Evolutionary conservation across 2,329 filamentous ascomycete species (phyloP), one percentile per base, ranked within the genome.

Genomic region (Colletotrichum sp.): DNA sequence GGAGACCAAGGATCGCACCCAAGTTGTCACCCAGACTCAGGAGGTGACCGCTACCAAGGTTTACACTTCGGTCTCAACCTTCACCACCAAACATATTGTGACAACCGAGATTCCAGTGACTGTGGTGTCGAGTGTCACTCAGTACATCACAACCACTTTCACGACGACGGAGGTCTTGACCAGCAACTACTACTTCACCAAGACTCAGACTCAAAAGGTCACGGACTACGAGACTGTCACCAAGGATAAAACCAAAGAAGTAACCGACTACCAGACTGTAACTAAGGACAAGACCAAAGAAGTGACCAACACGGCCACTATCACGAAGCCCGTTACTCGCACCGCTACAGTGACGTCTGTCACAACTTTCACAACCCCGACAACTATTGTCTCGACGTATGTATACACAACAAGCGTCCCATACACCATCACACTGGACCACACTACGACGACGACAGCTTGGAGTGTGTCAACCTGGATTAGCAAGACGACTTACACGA

Each of bases 371-470:
- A 71, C 65, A 24, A 39, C 65, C 2, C 67, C 77, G 8, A 79
- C 77, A 8, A 77, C 72, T 0, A 12, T 77, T 5, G 67, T 75
- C 18, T 75, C 68, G n/a, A 78, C 77, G 16, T 71, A 76, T 6
- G 67, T 71, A 2, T 78, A 72, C 67, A 77, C 75, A 3, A 77
- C 77, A n/a, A 67, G 68, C 65, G 64, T 76, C 5, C 75, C 75
- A 1, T 76, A 76, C 26, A 76, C 77, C 16, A 75, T 76, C 32
- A 77, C 69, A 3, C 39, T 77, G 1, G 66, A 76, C 21, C 71
- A 77, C 21, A 77, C 68, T 21, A 39, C 30, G 24, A 78, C 76
- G 18, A 75, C 71, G 13, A 76, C 72, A 3, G 68, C 67, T 24
- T 75, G 62, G 21, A 66, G 49, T 21, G 66, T 71, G 18, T 76